Evolutionary conservation across 257 asterid species (phyloP), one percentile per base, ranked within the genome.

Genomic region (Fraxinus anomala): DNA sequence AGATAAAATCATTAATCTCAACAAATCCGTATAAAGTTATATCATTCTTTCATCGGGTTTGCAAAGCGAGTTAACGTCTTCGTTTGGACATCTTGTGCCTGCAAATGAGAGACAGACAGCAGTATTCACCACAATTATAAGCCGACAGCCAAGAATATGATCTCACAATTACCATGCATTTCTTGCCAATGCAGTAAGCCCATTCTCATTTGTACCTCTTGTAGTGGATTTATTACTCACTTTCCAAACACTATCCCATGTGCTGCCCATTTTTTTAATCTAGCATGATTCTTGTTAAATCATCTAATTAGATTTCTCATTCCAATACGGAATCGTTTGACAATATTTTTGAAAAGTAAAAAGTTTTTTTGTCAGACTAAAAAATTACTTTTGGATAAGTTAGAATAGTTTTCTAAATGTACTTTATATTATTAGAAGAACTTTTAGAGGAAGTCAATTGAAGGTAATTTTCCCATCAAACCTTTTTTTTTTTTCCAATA

Each of bases 211-310:
- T 59, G 26, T 59, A 26, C 67, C 30, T 23, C 16, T 61, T 21
- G 14, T 61, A 61, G 68, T 61, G 68, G 68, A 61, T 61, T 24
- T 23, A 24, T 61, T 23, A 61, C 33, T 61, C 68, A 61, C 68
- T 61, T 61, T 24, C 26, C 68, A 30, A 61, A 26, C 16, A 39
- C 67, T 1, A 7, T 59, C 6, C 63, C 68, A 23, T 61, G 68
- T 61, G 33, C 68, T 23, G 8, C 16, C 31, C 11, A 8, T 37
- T 37, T 12, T 39, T 39, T 39, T 61, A 24, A 61, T 61, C 13
- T 24, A 2, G 16, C 13, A 8, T 14, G 17, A 61, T 13, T 9
- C 33, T 2, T 21, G 16, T 44, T 12, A 13, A 44, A 44, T 3
- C 17, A 44, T 44, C 19, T 11, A 3, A 13, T 63, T 9, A 39